Conservation (phyloP, 345 rosid genomes). For the Physaria fendleri region DNA sequence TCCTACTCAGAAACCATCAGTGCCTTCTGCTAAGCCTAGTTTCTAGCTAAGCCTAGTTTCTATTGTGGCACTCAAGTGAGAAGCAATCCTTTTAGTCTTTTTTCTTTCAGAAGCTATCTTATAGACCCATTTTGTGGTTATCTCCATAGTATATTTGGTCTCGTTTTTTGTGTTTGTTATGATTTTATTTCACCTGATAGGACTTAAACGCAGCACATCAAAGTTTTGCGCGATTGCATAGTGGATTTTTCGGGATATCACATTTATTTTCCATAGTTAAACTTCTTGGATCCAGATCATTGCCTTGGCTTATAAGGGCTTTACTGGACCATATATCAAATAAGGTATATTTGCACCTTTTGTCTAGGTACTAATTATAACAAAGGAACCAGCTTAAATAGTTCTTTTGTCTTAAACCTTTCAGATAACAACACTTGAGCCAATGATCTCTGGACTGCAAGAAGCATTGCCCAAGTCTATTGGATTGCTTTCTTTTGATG, state of each 20-base stretch:
- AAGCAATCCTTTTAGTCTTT: slow-evolving; percentile 12
- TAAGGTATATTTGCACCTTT: slow-evolving; percentile 45
- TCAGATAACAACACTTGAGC: slow-evolving; percentile 78
- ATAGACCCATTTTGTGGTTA: background rate
- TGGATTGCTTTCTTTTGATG: slow-evolving; percentile 93
- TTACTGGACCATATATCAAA: slow-evolving; percentile 93
- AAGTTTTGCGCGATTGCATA: slow-evolving; percentile 86
- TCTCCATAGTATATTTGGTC: background rate
- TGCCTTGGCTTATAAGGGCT: slow-evolving; percentile 97
- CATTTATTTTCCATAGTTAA: slow-evolving; percentile 81
- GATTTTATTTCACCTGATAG: slow-evolving; percentile 33
- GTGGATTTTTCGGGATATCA: slow-evolving; percentile 86
- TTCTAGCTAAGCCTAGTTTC: slow-evolving; percentile 92
- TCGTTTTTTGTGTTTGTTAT: slow-evolving; percentile 2
- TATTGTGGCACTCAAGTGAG: slow-evolving; percentile 92
- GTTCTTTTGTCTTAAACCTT: slow-evolving; percentile 23
- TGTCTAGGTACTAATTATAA: background rate
- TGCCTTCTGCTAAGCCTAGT: slow-evolving; percentile 84
- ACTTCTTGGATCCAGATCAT: slow-evolving; percentile 89
- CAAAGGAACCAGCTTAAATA: background rate
- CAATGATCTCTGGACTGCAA: slow-evolving; percentile 84
- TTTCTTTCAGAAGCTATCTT: slow-evolving; percentile 6
- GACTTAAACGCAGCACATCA: slow-evolving; percentile 97
- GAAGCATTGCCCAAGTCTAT: slow-evolving; percentile 90
- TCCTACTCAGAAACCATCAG: slow-evolving; percentile 89